Evolutionary conservation across 106 monocot species (phyloP), one percentile per base, ranked within the genome.

Genomic region (Alisma plantagoaquatica): DNA sequence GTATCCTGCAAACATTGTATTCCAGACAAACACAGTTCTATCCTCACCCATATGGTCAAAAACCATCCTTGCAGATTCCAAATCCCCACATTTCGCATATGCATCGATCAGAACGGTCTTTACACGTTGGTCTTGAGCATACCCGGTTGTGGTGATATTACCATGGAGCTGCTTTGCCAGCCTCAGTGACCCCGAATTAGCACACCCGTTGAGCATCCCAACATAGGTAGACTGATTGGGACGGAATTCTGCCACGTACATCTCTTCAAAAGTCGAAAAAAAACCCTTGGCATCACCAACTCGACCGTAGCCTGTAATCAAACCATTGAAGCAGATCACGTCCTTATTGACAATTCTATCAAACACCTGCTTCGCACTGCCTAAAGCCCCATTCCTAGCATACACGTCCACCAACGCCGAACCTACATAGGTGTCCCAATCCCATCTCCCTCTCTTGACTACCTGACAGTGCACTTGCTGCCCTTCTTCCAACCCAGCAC

Each of bases 51-150:
- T 53, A 29, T 38, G 30, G 41, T 65, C 42, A 31, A 80, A 80
- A 3, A 60, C 49, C 11, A 18, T 11, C 22, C 29, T 56, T 5
- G 75, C 66, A 10, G 52, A 42, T 2, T 50, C 54, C 11, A 80
- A 26, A 29, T 61, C 28, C 3, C 75, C 80, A 11, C 71, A 80
- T 28, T 80, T 80, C 5, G 74, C 71, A 49, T 75, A 80, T 68
- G 59, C 56, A 25, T 75, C 71, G 2, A 80, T 23, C n/a, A 72
- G 41, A 23, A 67, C 61, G 1, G 61, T 62, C 55, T 75, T 61
- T 23, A 80, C 28, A 8, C 53, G n/a, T n/a, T 49, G 45, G 30
- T 67, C 71, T 0, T 46, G 54, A 49, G 15, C 16, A 19, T 67
- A 75, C 4, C 71, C 75, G 17, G 52, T 57, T 24, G 62, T 51